Base-by-base conservation (phyloP, 805 yeast genomes). In the Candida multigemmis region DNA sequence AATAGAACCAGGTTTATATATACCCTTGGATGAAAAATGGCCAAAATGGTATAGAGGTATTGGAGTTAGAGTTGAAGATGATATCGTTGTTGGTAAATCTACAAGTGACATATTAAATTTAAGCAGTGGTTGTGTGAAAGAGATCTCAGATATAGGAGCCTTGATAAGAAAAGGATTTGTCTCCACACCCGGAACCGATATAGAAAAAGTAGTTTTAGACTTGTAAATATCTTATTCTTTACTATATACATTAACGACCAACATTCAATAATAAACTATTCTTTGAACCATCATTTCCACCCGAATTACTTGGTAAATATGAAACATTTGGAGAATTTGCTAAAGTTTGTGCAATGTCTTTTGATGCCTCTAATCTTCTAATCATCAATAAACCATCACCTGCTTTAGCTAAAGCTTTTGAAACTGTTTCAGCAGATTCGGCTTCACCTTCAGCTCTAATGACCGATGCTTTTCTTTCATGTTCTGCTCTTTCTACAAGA, bases 391-490 rank as follows among this genome's bases (percentile, higher is more conserved):
- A 68, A 40, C 97, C 97, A 49, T 91, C 97, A 53, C 98, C 98
- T 14, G 93, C 86, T 63, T 86, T 87, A 29, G 78, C 74, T 40
- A 91, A 71, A 4, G 97, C 96, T 56, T 77, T 83, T 19, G 96
- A 85, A 36, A 91, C 91, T 35, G 77, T 77, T 34, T 91, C 97
- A 3, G 98, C 98, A 32, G 95, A 85, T 56, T 91, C 97, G 26
- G 98, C 98, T 62, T 91, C 98, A 60, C 97, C 98, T 60, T 91
- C 98, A 16, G 98, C 98, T 46, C 97, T 76, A 41, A 91, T 87
- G 44, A 91, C 85, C 25, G 83, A 65, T 2, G 97, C 98, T 55
- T 81, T 87, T 51, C 94, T 75, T 56, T 89, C 97, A 62, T 91
- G 98, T 56, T 91, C 96, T 6, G 97, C 97, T 51, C 81, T 81